Percentiles rank a stretch among this genome's conserved stretches.
phyloP scores from a whole-genome alignment of 2,329 filamentous ascomycete genomes.

The Exutisphaerella laricina region DNA sequence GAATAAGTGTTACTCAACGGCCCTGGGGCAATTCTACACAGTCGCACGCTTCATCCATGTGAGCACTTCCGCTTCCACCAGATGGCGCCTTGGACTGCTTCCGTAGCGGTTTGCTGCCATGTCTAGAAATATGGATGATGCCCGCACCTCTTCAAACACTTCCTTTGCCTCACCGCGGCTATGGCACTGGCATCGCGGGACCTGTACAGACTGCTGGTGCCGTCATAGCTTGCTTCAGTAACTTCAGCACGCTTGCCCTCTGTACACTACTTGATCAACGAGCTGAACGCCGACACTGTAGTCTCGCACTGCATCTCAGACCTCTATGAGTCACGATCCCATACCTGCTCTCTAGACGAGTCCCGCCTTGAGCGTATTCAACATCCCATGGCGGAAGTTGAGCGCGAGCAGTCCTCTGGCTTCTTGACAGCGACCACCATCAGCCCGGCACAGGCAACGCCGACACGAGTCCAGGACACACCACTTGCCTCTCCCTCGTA shows the following conservation, averaged over 20 bases:
- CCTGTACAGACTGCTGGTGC: neutral
- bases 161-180: neutral
- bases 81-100: neutral
- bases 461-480: neutral
- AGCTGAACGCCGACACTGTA: too few species aligned
- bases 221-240: too few species aligned
- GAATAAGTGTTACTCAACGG: conserved; percentile 3
- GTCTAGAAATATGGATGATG: conserved; percentile 10
- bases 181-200: neutral
- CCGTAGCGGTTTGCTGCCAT: conserved; percentile 1
- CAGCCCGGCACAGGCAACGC: neutral
- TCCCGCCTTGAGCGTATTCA: too few species aligned
- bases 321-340: too few species aligned
- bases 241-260: too few species aligned
- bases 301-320: too few species aligned
- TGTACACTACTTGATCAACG: too few species aligned
- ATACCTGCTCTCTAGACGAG: too few species aligned
- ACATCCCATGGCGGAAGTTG: neutral
- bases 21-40: conserved; percentile 5
- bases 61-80: neutral
- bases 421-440: neutral
- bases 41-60: conserved; percentile 8
- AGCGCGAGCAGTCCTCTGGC: neutral
- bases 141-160: conserved; percentile 2
- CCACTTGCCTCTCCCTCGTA: neutral